A percentile compares a stretch with the other conserved stretches of the same genome.
Conservation (phyloP, 805 yeast species). For the Wickerhamiella hasegawae region DNA sequence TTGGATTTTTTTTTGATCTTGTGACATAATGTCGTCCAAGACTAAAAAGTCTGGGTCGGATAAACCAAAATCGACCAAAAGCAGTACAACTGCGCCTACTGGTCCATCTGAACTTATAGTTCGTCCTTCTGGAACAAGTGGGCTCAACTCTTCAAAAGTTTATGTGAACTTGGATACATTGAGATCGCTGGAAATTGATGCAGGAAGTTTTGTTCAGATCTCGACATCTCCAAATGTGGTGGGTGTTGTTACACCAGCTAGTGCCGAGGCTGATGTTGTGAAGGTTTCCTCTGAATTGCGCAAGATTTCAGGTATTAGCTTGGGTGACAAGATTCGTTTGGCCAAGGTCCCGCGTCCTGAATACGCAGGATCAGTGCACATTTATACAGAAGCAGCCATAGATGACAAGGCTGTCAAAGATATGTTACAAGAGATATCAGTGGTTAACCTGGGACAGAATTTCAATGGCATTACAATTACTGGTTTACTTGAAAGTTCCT, state of each 20-base stretch:
- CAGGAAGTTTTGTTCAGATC: slow-evolving; percentile 16
- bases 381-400: slow-evolving; percentile 15
- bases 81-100: background rate
- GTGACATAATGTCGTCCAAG: too few relatives aligned
- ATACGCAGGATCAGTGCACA: slow-evolving; percentile 24
- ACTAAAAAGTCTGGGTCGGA: slow-evolving; percentile 2
- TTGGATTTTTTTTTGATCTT: too few relatives aligned
- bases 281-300: slow-evolving; percentile 22
- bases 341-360: slow-evolving; percentile 35
- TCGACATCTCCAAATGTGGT: slow-evolving; percentile 8
- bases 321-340: slow-evolving; percentile 39
- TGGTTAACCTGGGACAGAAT: slow-evolving; percentile 21
- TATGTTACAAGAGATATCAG: slow-evolving; percentile 24
- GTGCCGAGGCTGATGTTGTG: slow-evolving; percentile 14
- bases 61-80: slow-evolving; percentile 1
- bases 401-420: slow-evolving; percentile 18
- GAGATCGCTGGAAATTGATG: slow-evolving; percentile 14
- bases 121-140: slow-evolving; percentile 13
- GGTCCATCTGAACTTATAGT: slow-evolving; percentile 12
- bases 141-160: slow-evolving; percentile 11
- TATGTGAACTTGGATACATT: slow-evolving; percentile 16
- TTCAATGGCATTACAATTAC: slow-evolving; percentile 39
- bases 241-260: slow-evolving; percentile 18
- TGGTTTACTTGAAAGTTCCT: too few relatives aligned
- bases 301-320: slow-evolving; percentile 26